Evolutionary conservation across 768 basidiomycete genomes (phyloP), one percentile per base, ranked within the genome.

Genomic region (Pulveroboletus sp.): DNA sequence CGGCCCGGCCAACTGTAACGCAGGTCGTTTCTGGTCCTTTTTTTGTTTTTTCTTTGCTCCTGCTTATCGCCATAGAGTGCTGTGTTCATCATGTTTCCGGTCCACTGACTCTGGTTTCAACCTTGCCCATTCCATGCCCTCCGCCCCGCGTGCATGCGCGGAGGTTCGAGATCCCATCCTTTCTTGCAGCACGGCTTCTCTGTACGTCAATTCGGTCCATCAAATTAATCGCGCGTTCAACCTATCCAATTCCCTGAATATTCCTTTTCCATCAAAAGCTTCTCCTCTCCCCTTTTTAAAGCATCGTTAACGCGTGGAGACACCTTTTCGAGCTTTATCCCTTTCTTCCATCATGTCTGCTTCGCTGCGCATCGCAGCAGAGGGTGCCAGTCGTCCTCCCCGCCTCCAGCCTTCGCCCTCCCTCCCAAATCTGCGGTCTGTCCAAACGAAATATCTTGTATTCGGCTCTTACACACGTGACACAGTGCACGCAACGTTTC

Each of bases 371-470:
- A 45, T 44, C 36, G 43, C 54, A 22, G 56, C 50, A 54, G 64
- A 58, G 40, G 29, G 50, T 43, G 43, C 22, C 43, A 35, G 52
- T 24, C 73, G 73, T 54, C 76, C 76, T 41, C 73, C 76, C 16
- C 77, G 78, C 38, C 71, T 83, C 31, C 81, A 81, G 47, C 79
- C 80, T 45, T 82, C 83, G 6, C 83, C 84, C 9, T 86, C 85
- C 12, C 73, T 86, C 57, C 85, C 85, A 9, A 85, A 86, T 62
- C 73, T 86, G 54, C 79, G 82, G 83, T 83, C 41, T 50, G 73
- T 63, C 30, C 34, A 6, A n/a, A n/a, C n/a, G n/a, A n/a, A 10
- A 11, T 14, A 23, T 50, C 11, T 17, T 14, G 4, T 37, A 13
- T 43, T 22, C 19, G 1, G 27, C 5, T 34, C 40, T 45, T 40